These are phyloP conservation scores for Candida fluviatilis DNA, from an alignment of 805 yeast species.

Conservation along the genomic window DNA sequence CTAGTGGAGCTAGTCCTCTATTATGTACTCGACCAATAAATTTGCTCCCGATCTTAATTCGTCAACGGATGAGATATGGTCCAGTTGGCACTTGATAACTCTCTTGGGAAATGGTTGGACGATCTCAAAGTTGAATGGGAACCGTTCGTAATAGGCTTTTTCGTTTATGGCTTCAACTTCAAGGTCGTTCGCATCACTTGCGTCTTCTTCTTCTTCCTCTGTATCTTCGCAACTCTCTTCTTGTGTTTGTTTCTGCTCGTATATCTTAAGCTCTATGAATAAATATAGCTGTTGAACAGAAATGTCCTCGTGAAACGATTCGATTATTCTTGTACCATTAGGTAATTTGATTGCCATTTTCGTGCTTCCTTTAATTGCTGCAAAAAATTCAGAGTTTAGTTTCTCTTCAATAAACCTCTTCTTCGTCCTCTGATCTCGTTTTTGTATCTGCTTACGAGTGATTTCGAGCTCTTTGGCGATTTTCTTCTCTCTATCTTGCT, in stretches of 20 bases:
- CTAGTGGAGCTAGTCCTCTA: neutral
- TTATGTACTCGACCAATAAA: conserved; percentile 30
- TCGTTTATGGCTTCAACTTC: conserved; percentile 7
- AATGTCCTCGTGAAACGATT: conserved; percentile 37
- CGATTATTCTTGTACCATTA: conserved; percentile 46
- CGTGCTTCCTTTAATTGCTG: conserved; percentile 3
- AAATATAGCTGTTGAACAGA: conserved; percentile 46
- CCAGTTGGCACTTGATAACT: conserved; percentile 14
- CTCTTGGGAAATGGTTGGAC: conserved; percentile 41
- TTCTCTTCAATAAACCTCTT: conserved; percentile 5
- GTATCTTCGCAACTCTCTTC: conserved; percentile 11
- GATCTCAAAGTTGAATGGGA: conserved; percentile 32
- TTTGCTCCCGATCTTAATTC: conserved; percentile 34
- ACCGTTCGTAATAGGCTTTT: conserved; percentile 17
- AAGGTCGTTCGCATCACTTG: too few relatives aligned
- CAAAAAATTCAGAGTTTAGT: conserved; percentile 9
- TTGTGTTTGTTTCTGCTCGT: conserved; percentile 13
- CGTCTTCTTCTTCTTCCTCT: conserved; percentile 12
- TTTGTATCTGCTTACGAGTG: conserved; percentile 12
- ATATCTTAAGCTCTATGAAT: conserved; percentile 42
- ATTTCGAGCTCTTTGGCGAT: conserved; percentile 32
- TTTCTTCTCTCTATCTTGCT: conserved; percentile 53
- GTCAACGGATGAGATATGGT: conserved; percentile 13
- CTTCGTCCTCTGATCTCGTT: conserved; percentile 7
- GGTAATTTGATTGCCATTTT: conserved; percentile 53